Conservation (phyloP, 176 grass and related monocot species). For the Juncus inflexus region DNA sequence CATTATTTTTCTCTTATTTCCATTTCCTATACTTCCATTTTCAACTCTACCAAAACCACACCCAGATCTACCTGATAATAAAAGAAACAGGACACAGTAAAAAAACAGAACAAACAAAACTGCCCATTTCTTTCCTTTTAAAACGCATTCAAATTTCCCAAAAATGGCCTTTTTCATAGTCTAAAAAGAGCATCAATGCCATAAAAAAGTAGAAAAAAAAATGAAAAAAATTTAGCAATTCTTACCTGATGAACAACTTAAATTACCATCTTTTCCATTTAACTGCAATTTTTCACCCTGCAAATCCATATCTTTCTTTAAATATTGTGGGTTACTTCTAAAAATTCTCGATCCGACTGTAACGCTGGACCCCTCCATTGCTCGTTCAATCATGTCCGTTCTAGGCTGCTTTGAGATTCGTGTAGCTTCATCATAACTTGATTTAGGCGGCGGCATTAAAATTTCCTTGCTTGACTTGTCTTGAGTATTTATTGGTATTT, state of each 20-base stretch:
- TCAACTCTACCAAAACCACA: constrained; percentile 41
- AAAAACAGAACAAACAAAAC: too few species aligned
- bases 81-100: constrained; percentile 9
- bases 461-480: constrained; percentile 36
- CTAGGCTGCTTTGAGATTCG: constrained; percentile 36
- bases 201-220: too few species aligned
- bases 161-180: too few species aligned
- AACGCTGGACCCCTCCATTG: constrained; percentile 37
- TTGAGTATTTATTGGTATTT: constrained; percentile 15
- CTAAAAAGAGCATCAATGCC: too few species aligned
- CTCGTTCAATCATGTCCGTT: constrained; percentile 21
- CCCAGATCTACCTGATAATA: constrained; percentile 46
- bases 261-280: constrained; percentile 25
- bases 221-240: too few species aligned
- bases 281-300: neutral
- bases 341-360: constrained; percentile 74
- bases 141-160: too few species aligned
- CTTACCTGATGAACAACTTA: constrained; percentile 16
- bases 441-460: constrained; percentile 70
- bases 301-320: neutral
- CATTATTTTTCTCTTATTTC: constrained; percentile 68
- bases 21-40: constrained; percentile 54
- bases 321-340: constrained; percentile 45
- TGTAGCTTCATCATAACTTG: constrained; percentile 14
- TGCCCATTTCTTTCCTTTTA: too few species aligned